Conservation (phyloP, 2,329 filamentous ascomycete species). For the Colletotrichum cereale region DNA sequence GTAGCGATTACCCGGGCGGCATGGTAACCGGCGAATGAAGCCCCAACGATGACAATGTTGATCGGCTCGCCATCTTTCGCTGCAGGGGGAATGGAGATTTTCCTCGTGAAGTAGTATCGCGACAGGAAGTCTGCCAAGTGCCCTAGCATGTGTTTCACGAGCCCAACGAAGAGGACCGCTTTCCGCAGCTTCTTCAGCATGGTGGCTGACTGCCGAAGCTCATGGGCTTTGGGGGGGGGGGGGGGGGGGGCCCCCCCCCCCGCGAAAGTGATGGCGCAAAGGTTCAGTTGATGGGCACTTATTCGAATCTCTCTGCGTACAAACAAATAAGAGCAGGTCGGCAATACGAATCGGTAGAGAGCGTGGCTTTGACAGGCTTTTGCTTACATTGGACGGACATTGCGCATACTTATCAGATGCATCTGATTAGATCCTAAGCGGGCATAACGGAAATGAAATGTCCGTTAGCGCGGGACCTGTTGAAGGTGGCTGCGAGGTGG, state of each 20-base stretch:
- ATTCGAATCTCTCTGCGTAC: no score
- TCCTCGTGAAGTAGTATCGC: slow-evolving; percentile 37
- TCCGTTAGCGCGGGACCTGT: neutral
- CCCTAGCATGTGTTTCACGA: slow-evolving; percentile 45
- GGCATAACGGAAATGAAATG: neutral
- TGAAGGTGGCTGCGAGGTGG: slow-evolving; percentile 9
- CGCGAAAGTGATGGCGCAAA: neutral
- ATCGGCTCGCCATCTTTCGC: slow-evolving; percentile 44
- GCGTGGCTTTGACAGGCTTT: slow-evolving; percentile 2
- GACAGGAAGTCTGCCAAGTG: slow-evolving; percentile 23
- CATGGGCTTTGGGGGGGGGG: neutral
- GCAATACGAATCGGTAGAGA: neutral
- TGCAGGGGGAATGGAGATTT: slow-evolving; percentile 25
- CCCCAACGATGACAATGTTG: slow-evolving; percentile 69
- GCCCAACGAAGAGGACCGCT: slow-evolving; percentile 46
- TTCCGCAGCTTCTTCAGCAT: slow-evolving; percentile 47
- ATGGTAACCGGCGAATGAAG: slow-evolving; percentile 68
- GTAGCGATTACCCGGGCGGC: slow-evolving; percentile 61
- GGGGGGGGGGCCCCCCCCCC: no score
- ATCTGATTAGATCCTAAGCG: slow-evolving; percentile 49
- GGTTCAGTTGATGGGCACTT: neutral
- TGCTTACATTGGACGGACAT: slow-evolving; percentile 5
- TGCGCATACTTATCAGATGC: slow-evolving; percentile 48
- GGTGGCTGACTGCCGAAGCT: neutral
- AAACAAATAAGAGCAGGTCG: neutral